Evolutionary conservation across 2,329 filamentous ascomycete species (phyloP).

Genomic region (Penicillium sumatraense): DNA sequence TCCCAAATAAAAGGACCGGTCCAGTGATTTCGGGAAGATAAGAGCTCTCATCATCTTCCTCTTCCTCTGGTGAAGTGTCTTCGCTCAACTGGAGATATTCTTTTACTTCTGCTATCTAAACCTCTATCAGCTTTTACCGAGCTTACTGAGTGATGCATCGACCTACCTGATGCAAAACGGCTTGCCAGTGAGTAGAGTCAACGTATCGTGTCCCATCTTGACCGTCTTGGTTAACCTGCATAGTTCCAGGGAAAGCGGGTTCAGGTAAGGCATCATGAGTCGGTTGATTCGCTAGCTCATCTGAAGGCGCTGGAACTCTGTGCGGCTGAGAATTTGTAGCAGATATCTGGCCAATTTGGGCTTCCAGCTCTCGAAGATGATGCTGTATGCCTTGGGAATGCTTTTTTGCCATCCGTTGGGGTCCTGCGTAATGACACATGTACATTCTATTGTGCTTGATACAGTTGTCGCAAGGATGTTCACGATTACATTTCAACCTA

Average conservation of each 20-base stretch:
- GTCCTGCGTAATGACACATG: conserved; percentile 20
- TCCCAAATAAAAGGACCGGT: conserved; percentile 22
- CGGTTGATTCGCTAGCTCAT: not conserved
- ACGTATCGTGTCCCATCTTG: conserved; percentile 24
- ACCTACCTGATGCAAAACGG: conserved; percentile 28
- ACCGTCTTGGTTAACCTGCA: conserved; percentile 18
- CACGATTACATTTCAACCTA: conserved; percentile 32
- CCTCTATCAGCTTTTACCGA: not conserved
- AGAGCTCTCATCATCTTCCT: conserved; percentile 13
- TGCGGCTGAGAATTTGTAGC: not conserved
- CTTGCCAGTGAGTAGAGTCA: conserved; percentile 27
- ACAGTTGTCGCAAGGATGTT: conserved; percentile 29
- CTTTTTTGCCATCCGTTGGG: conserved; percentile 8
- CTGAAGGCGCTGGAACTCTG: not conserved
- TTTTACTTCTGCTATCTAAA: conserved; percentile 28
- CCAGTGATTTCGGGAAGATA: conserved; percentile 14
- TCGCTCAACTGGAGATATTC: conserved; percentile 18
- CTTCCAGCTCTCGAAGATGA: conserved; percentile 18
- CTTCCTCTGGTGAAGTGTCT: conserved; percentile 13
- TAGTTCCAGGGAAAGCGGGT: conserved; percentile 18
- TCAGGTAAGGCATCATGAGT: not conserved
- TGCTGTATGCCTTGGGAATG: conserved; percentile 21
- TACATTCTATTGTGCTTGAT: conserved; percentile 17
- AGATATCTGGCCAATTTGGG: conserved; percentile 15
- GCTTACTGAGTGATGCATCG: not conserved